phyloP scores from a whole-genome alignment of 2,329 filamentous ascomycete genomes.

The Fusarium compactum region DNA sequence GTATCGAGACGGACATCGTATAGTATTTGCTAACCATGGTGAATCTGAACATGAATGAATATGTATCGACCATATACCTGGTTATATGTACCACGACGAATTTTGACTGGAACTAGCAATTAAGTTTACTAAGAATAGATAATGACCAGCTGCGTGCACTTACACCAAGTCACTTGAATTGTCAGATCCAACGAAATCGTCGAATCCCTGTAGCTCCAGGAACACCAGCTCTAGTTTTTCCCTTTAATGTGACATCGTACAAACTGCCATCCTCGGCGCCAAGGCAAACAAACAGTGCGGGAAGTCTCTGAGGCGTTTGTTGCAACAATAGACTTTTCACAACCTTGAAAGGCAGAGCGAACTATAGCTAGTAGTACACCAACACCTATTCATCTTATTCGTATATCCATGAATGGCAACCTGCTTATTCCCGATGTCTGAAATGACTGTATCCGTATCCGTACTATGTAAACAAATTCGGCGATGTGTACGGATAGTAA shows the following conservation, averaged over 20 bases:
- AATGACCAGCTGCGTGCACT: background rate
- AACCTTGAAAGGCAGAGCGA: background rate
- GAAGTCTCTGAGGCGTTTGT: background rate
- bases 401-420: background rate
- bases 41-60: background rate
- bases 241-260: background rate
- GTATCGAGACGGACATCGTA: background rate
- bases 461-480: background rate
- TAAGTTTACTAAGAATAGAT: background rate
- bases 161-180: background rate
- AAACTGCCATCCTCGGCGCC: background rate
- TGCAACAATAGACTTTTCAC: background rate
- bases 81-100: background rate
- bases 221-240: background rate
- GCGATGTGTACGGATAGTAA: background rate
- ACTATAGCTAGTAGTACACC: background rate
- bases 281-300: background rate
- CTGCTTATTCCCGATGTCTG: background rate
- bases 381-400: background rate
- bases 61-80: background rate
- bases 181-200: background rate
- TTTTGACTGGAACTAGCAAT: background rate
- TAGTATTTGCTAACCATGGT: background rate
- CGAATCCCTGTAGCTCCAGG: background rate
- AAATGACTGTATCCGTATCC: background rate